Conservation (phyloP, 805 yeast species). For the Dipodascus geniculatus region DNA sequence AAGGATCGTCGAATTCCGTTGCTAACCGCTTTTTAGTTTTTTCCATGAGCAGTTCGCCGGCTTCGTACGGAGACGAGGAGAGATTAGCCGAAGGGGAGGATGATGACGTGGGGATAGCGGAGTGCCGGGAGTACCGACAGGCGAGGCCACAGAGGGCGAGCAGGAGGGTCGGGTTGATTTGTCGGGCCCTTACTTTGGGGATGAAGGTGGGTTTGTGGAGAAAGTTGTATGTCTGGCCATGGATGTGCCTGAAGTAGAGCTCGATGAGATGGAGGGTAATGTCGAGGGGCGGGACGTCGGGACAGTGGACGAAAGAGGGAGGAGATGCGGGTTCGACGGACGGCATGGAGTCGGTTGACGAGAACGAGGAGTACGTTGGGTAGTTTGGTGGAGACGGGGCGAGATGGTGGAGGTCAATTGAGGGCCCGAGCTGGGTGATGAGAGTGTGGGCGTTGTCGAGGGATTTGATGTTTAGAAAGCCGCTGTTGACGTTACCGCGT, state of each 20-base stretch:
- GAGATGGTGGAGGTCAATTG: not conserved
- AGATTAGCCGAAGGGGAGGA: slow-evolving; percentile 8
- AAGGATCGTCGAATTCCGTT: slow-evolving; percentile 19
- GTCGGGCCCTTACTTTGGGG: slow-evolving; percentile 17
- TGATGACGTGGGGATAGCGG: slow-evolving; percentile 18
- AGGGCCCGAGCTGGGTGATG: not conserved
- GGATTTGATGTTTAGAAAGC: not conserved
- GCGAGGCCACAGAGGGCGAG: slow-evolving; percentile 26
- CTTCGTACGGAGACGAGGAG: slow-evolving; percentile 1
- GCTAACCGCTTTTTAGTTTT: slow-evolving; percentile 13
- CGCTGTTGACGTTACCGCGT: not conserved
- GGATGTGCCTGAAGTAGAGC: slow-evolving; percentile 24
- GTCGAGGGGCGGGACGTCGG: slow-evolving; percentile 14
- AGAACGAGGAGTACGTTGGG: not conserved
- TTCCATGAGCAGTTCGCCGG: slow-evolving; percentile 13
- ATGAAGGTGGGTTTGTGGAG: slow-evolving; percentile 25
- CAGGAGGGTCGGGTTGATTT: slow-evolving; percentile 21
- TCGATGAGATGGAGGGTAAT: slow-evolving; percentile 23
- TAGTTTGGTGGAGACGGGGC: not conserved
- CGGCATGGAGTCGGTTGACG: not conserved
- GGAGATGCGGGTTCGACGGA: slow-evolving; percentile 7
- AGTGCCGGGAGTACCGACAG: slow-evolving; percentile 26
- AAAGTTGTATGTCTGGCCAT: slow-evolving; percentile 26
- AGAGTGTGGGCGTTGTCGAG: slow-evolving; percentile 7
- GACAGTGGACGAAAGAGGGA: not conserved